A percentile compares a stretch with the other conserved stretches of the same genome.
Evolutionary conservation across 1,284 basidiomycete species (phyloP).

Genomic region (Phaffia rhodozyma): DNA sequence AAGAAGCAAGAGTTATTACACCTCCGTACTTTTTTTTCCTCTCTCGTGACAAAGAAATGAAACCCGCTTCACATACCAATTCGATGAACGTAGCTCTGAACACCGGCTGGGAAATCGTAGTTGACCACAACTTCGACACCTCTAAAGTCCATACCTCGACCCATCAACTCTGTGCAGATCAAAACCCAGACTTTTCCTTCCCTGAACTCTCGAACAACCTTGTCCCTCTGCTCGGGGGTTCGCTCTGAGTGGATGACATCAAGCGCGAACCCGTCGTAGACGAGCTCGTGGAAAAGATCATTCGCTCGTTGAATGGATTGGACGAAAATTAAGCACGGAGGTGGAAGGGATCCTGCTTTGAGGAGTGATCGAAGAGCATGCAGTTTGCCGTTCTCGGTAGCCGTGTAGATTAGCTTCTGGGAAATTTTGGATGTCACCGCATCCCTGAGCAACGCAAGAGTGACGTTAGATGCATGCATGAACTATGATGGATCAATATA

Average conservation of each 20-base stretch:
- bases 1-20: not conserved
- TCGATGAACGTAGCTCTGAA: constrained; percentile 89
- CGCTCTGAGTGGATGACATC: constrained; percentile 86
- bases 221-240: constrained; percentile 73
- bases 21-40: not conserved
- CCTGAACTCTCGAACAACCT: constrained; percentile 71
- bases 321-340: constrained; percentile 85
- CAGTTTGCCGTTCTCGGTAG: constrained; percentile 84
- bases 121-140: constrained; percentile 91
- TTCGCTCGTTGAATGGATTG: constrained; percentile 84
- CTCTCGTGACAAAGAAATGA: not conserved
- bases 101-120: constrained; percentile 87
- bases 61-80: constrained; percentile 51
- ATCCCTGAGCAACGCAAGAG: constrained; percentile 47
- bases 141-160: constrained; percentile 94
- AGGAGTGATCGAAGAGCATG: constrained; percentile 64
- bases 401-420: constrained; percentile 81
- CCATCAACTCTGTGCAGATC: constrained; percentile 89
- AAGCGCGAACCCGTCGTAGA: constrained; percentile 73
- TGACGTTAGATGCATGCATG: not conserved
- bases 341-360: constrained; percentile 64
- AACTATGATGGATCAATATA: not conserved
- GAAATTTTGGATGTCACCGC: constrained; percentile 60
- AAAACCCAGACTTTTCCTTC: constrained; percentile 81
- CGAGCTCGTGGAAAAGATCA: constrained; percentile 76